phyloP scores from a whole-genome alignment of 192 early-diverging fungal genomes.

The Rhizophagus prolifer region DNA sequence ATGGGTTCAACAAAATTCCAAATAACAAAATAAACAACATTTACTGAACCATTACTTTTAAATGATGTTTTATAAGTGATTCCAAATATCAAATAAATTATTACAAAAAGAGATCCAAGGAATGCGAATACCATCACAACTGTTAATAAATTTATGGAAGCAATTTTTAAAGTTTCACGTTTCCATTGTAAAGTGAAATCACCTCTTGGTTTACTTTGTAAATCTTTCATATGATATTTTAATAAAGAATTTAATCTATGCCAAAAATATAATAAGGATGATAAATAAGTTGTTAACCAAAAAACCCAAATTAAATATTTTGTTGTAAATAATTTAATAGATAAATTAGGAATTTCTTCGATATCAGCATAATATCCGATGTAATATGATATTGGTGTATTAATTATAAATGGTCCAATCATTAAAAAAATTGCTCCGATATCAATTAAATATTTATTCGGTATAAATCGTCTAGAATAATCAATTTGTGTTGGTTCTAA shows the following conservation, averaged over 20 bases:
- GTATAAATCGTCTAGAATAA: background rate
- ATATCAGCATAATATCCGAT: background rate
- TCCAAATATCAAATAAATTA: background rate
- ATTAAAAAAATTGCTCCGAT: conserved; percentile 1
- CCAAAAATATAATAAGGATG: background rate
- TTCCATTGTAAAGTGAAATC: background rate
- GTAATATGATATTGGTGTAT: conserved; percentile 3
- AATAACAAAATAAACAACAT: background rate
- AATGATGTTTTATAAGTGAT: background rate
- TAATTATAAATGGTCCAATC: background rate
- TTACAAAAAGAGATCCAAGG: background rate
- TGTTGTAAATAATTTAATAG: background rate
- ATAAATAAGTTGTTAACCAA: background rate
- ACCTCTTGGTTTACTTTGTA: background rate
- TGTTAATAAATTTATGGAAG: background rate
- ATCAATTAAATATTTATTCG: background rate
- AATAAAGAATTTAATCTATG: background rate
- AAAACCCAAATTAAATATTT: conserved; percentile 15
- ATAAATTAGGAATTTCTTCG: background rate
- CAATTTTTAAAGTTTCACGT: conserved; percentile 4
- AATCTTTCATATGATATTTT: conserved; percentile 10
- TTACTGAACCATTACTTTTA: background rate
- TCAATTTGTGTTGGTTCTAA: background rate
- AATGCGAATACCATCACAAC: background rate
- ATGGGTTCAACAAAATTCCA: conserved; percentile 15